Conservation (phyloP, 2,329 filamentous ascomycete genomes). For the Fusarium irregulare region DNA sequence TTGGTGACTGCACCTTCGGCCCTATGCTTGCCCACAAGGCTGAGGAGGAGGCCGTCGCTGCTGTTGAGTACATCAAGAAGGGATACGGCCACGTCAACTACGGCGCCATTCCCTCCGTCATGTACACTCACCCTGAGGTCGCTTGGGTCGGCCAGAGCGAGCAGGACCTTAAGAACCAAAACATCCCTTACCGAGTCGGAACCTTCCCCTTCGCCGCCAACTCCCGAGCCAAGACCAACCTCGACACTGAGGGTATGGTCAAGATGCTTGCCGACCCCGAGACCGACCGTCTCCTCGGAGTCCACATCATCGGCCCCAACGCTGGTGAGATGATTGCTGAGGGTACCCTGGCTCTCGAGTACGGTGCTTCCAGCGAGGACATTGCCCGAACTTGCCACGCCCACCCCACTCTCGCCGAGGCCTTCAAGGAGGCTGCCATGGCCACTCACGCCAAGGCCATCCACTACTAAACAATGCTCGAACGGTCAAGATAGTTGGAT, state of each 20-base stretch:
- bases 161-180: conserved; percentile 90
- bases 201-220: conserved; percentile 98
- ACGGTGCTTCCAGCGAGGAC: conserved; percentile 94
- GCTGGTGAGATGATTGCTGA: conserved; percentile 99
- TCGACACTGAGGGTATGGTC: conserved; percentile 94
- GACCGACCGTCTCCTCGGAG: conserved; percentile 93
- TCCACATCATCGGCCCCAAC: conserved; percentile 96
- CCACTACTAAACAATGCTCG: conserved; percentile 75
- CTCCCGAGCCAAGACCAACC: conserved; percentile 98
- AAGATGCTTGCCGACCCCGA: conserved; percentile 97
- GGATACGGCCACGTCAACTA: conserved; percentile 99
- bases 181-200: conserved; percentile 91
- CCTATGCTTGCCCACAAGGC: conserved; percentile 99
- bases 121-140: conserved; percentile 99
- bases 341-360: conserved; percentile 93
- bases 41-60: conserved; percentile 96
- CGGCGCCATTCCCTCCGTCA: conserved; percentile 95
- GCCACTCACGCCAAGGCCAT: conserved; percentile 95
- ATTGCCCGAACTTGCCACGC: conserved; percentile 95
- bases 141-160: conserved; percentile 99
- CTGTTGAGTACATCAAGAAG: conserved; percentile 97
- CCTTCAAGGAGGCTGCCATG: conserved; percentile 99
- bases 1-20: conserved; percentile 96
- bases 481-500: conserved; percentile 20
- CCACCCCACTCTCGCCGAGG: conserved; percentile 94